Percentiles rank a stretch among this genome's conserved stretches.
Conservation (phyloP, 1,284 basidiomycete genomes). For the Tranzscheliella williamsii region DNA sequence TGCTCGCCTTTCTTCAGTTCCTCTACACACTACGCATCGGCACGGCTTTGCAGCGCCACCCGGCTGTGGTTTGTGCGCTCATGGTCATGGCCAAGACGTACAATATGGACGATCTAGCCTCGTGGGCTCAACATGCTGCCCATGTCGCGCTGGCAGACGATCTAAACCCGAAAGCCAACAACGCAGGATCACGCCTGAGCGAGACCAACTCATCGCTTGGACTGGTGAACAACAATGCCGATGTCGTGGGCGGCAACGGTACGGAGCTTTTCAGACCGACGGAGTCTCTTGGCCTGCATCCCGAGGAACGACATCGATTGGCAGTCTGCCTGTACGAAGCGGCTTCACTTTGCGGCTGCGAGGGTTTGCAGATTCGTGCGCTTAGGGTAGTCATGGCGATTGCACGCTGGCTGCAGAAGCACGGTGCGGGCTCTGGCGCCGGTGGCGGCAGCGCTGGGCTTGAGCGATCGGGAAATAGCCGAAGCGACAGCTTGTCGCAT, state of each 20-base stretch:
- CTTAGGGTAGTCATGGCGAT: constrained; percentile 49
- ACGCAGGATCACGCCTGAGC: constrained; percentile 7
- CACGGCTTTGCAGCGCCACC: constrained; percentile 85
- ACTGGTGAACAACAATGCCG: constrained; percentile 9
- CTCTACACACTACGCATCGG: constrained; percentile 83
- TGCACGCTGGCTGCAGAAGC: constrained; percentile 42
- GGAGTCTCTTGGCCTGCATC: constrained; percentile 24
- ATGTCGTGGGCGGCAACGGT: constrained; percentile 15
- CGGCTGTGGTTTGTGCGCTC: constrained; percentile 82
- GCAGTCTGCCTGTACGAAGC: constrained; percentile 91
- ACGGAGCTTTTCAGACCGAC: constrained; percentile 52
- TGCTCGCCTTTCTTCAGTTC: constrained; percentile 86
- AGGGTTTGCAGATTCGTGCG: constrained; percentile 80
- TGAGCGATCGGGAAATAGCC: constrained; percentile 20
- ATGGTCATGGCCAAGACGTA: constrained; percentile 83
- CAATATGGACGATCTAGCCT: constrained; percentile 73
- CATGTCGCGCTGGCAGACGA: constrained; percentile 64
- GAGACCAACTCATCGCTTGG: constrained; percentile 16
- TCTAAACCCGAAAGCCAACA: constrained; percentile 29
- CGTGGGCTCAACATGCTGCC: constrained; percentile 85
- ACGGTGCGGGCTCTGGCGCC: constrained; percentile 12
- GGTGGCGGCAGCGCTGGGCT: constrained; percentile 10
- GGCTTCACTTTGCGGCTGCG: constrained; percentile 83
- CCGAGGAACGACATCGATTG: constrained; percentile 74
- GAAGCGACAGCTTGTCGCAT: too few species aligned